A percentile compares a stretch with the other conserved stretches of the same genome.
phyloP scores from a whole-genome alignment of 2,329 filamentous ascomycete genomes.

The Diaporthe ampelina region DNA sequence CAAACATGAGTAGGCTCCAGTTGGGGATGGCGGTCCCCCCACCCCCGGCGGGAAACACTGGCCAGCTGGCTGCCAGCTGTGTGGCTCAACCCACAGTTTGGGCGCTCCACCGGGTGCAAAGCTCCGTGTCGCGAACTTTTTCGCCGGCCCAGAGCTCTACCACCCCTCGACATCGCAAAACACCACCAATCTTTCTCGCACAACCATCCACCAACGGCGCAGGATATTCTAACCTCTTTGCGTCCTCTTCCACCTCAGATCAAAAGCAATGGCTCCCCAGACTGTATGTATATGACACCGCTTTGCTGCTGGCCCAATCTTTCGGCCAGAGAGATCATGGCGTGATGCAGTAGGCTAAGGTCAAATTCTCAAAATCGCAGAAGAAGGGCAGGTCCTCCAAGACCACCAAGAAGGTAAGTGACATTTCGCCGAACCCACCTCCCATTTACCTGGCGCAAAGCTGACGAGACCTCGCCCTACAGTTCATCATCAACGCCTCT shows the following conservation, averaged over 20 bases:
- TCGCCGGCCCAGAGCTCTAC: constrained; percentile 24
- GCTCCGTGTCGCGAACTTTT: constrained; percentile 35
- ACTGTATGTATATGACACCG: constrained; percentile 88
- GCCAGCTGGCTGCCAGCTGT: constrained; percentile 23
- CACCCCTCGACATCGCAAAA: constrained; percentile 19
- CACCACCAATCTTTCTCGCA: constrained; percentile 29
- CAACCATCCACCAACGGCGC: constrained; percentile 66
- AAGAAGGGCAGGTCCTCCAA: constrained; percentile 79
- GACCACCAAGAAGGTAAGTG: constrained; percentile 85
- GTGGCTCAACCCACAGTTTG: constrained; percentile 24
- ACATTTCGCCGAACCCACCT: constrained; percentile 25
- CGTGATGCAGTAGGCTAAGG: constrained; percentile 97
- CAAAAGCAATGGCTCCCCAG: constrained; percentile 82
- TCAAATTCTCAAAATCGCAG: constrained; percentile 66
- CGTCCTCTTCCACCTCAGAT: constrained; percentile 58
- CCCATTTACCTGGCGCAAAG: not conserved
- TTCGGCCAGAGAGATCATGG: constrained; percentile 61
- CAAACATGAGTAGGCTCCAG: too few relatives aligned
- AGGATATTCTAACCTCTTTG: constrained; percentile 84
- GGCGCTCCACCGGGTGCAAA: not conserved
- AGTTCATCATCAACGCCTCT: constrained; percentile 99
- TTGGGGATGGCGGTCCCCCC: not conserved
- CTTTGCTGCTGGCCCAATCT: constrained; percentile 92
- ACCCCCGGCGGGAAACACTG: too few relatives aligned
- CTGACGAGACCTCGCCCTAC: constrained; percentile 37